phyloP scores from a whole-genome alignment of 306 rosid species.

The Urtica urens region DNA sequence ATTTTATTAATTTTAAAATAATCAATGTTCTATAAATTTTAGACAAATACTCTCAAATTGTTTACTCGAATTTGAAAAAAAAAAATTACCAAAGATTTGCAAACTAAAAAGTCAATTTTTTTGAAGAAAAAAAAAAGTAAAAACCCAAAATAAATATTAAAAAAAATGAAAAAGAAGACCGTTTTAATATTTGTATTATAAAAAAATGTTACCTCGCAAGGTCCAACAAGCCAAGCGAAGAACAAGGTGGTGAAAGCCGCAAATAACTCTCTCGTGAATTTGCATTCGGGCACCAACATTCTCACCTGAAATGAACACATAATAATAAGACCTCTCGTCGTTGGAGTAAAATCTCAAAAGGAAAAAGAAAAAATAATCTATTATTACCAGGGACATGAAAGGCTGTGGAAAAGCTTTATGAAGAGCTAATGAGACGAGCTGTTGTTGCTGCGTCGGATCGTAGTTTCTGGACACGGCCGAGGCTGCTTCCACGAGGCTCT shows the following conservation, averaged over 20 bases:
- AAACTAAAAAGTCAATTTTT: no score
- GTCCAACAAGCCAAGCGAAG: slow-evolving; percentile 87
- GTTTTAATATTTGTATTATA: not conserved
- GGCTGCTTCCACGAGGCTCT: slow-evolving; percentile 73
- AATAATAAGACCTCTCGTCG: no score
- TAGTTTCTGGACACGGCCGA: slow-evolving; percentile 33
- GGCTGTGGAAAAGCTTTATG: slow-evolving; percentile 52
- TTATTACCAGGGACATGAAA: slow-evolving; percentile 45
- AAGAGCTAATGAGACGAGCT: slow-evolving; percentile 47
- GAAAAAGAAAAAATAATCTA: not conserved
- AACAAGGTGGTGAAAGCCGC: slow-evolving; percentile 64
- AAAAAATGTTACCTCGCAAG: slow-evolving; percentile 80
- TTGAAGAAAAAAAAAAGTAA: no score
- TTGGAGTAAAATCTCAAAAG: no score
- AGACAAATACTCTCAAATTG: no score
- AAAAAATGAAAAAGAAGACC: not conserved
- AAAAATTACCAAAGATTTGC: no score
- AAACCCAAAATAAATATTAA: not conserved
- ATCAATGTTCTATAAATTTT: no score
- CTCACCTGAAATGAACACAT: no score
- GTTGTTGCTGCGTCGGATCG: slow-evolving; percentile 37
- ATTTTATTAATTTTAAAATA: no score
- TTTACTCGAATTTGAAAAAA: no score
- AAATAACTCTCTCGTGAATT: slow-evolving; percentile 58
- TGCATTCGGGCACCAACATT: slow-evolving; percentile 45